Evolutionary conservation across 2,329 filamentous ascomycete species (phyloP), one percentile per base, ranked within the genome.

Genomic region (Aspergillus amoenus): DNA sequence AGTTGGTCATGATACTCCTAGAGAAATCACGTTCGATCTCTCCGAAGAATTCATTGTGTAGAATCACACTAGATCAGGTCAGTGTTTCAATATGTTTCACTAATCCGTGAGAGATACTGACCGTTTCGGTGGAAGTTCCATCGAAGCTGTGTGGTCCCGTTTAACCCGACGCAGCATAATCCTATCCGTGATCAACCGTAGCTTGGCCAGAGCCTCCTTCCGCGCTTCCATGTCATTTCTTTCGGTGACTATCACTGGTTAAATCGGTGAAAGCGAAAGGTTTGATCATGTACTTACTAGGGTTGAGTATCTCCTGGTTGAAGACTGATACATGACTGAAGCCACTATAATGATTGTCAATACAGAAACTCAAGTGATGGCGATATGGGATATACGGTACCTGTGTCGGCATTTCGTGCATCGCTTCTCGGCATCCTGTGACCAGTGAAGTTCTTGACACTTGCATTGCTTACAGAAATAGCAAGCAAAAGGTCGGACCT

Each of bases 111-210:
- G 27, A 8, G 21, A 40, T 17, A 66, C 70, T 57, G 58, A 76
- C 73, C 97, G 90, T 78, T 97, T 99, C 51, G 95, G 90, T 1
- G 94, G 94, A 30, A 99, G 83, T 71, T 97, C 94, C 92, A 99
- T 96, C 0, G 93, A 89, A 58, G 93, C 87, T 17, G 91, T 96
- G 68, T 97, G 87, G 68, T 99, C 92, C 64, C 89, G 90, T 80
- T 99, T 99, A 73, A 96, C 84, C 34, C 94, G 91, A 55, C 94
- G 89, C 61, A 97, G 81, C 94, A 99, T 99, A 73, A 99, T 93
- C 27, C 91, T 88, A 61, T 93, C 90, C 0, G 93, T 96, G 70
- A 99, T 86, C 59, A 96, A 81, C 41, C 92, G 90, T 51, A 99
- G 82, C 75, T 96, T 97, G 13, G 79, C 73, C 66, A 97, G 87